These are phyloP conservation scores for Syncephalastrum racemosum DNA, from an alignment of 371 early-diverging fungal species.

Conservation along the genomic window DNA sequence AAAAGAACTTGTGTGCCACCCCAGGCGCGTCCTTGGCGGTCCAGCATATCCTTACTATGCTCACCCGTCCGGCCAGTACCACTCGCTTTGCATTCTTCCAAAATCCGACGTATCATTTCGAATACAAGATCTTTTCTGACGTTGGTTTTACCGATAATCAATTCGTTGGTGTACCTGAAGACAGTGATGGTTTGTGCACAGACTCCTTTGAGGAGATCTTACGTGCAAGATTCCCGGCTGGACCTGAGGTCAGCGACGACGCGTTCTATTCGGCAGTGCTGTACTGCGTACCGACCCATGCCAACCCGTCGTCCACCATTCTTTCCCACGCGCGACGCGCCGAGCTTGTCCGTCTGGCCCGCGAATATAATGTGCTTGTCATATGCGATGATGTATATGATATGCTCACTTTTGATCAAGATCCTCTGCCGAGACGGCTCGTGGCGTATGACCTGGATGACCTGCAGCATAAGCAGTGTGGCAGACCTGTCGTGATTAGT, in stretches of 20 bases:
- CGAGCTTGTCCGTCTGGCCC: constrained; percentile 45
- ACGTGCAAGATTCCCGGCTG: constrained; percentile 6
- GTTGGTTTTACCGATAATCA: constrained; percentile 36
- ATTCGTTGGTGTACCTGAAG: constrained; percentile 37
- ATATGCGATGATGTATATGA: constrained; percentile 70
- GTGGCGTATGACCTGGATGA: constrained; percentile 36
- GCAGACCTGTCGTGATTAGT: constrained; percentile 32
- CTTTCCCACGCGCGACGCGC: constrained; percentile 36
- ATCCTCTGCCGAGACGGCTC: constrained; percentile 15
- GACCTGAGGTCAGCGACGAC: background rate
- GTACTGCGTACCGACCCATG: constrained; percentile 62
- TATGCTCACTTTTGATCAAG: constrained; percentile 37
- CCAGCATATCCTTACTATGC: constrained; percentile 27
- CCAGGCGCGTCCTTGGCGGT: constrained; percentile 40
- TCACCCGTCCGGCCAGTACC: constrained; percentile 25
- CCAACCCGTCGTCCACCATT: constrained; percentile 54
- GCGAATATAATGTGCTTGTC: constrained; percentile 51
- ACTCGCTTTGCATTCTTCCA: constrained; percentile 48
- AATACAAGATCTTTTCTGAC: constrained; percentile 48
- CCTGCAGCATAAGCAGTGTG: too few species aligned
- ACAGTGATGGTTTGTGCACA: constrained; percentile 22
- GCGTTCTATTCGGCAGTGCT: constrained; percentile 32
- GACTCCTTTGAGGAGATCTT: constrained; percentile 20
- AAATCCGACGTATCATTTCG: constrained; percentile 63
- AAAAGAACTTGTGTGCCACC: constrained; percentile 29